Percentiles rank a stretch among this genome's conserved stretches.
These are phyloP conservation scores for Lactarius evosmus DNA, from an alignment of 768 basidiomycete species.

Conservation along the genomic window DNA sequence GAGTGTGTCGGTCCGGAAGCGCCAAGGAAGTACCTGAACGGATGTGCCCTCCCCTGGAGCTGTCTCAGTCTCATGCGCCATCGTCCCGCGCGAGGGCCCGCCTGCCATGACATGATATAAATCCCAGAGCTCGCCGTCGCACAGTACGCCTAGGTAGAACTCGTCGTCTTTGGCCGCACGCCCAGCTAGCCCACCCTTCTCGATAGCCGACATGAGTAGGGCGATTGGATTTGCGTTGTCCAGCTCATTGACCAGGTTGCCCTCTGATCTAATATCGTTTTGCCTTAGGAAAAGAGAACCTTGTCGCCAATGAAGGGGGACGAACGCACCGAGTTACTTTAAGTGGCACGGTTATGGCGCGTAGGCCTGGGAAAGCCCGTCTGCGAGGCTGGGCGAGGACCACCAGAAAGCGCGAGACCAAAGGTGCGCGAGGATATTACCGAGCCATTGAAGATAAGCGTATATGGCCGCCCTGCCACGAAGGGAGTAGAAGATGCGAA, in stretches of 20 bases:
- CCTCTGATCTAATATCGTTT: slow-evolving; percentile 55
- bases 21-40: slow-evolving; percentile 56
- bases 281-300: background rate
- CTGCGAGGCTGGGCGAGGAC: slow-evolving; percentile 22
- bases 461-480: slow-evolving; percentile 69
- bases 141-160: slow-evolving; percentile 18
- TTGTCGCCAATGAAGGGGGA: background rate
- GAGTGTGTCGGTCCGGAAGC: background rate
- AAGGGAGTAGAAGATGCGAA: slow-evolving; percentile 76
- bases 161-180: slow-evolving; percentile 25
- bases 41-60: slow-evolving; percentile 49
- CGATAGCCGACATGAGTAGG: slow-evolving; percentile 54
- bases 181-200: slow-evolving; percentile 34
- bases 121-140: slow-evolving; percentile 10
- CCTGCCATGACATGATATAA: slow-evolving; percentile 63
- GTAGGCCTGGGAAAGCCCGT: slow-evolving; percentile 42
- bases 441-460: slow-evolving; percentile 55
- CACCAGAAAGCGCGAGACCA: slow-evolving; percentile 47
- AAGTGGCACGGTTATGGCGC: slow-evolving; percentile 45
- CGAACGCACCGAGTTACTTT: slow-evolving; percentile 47
- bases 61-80: slow-evolving; percentile 54
- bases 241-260: slow-evolving; percentile 65
- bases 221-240: slow-evolving; percentile 57
- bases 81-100: slow-evolving; percentile 64
- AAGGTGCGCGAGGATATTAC: slow-evolving; percentile 65